Evolutionary conservation across 2,329 filamentous ascomycete genomes (phyloP).

Genomic region (Trichocomaceae sp.): DNA sequence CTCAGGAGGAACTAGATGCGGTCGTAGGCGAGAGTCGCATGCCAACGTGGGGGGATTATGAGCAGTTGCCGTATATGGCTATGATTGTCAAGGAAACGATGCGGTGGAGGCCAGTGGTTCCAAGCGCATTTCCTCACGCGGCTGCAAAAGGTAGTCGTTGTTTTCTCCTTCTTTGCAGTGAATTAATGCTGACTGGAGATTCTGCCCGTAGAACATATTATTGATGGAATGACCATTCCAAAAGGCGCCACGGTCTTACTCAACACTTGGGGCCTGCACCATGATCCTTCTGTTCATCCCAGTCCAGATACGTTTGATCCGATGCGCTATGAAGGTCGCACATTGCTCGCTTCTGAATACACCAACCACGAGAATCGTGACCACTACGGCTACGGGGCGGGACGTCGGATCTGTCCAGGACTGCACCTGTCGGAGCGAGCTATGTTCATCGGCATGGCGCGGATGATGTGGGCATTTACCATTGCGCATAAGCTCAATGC

Average conservation of each 20-base stretch:
- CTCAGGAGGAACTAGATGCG: conserved; percentile 45
- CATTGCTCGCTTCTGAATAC: conserved; percentile 26
- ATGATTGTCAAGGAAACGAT: conserved; percentile 52
- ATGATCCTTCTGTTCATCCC: conserved; percentile 21
- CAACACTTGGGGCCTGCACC: conserved; percentile 42
- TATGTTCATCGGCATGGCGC: conserved; percentile 42
- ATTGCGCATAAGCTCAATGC: background rate
- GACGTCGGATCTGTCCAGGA: conserved; percentile 22
- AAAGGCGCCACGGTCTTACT: conserved; percentile 40
- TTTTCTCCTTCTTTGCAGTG: conserved; percentile 19
- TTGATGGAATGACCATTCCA: conserved; percentile 32
- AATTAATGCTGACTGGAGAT: background rate
- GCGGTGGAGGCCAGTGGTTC: conserved; percentile 50
- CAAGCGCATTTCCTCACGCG: conserved; percentile 47
- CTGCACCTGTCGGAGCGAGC: conserved; percentile 50
- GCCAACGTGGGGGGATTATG: conserved; percentile 44
- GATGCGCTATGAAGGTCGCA: background rate
- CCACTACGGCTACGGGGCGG: conserved; percentile 22
- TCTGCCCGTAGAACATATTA: no score
- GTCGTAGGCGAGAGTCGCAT: conserved; percentile 45
- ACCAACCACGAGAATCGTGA: conserved; percentile 29
- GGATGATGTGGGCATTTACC: conserved; percentile 46
- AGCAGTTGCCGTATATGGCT: conserved; percentile 48
- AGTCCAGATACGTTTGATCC: background rate
- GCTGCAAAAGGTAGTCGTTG: no score